A percentile compares a stretch with the other conserved stretches of the same genome.
These are phyloP conservation scores for Tricholoma flavovirens DNA, from an alignment of 768 basidiomycete genomes.

Conservation along the genomic window DNA sequence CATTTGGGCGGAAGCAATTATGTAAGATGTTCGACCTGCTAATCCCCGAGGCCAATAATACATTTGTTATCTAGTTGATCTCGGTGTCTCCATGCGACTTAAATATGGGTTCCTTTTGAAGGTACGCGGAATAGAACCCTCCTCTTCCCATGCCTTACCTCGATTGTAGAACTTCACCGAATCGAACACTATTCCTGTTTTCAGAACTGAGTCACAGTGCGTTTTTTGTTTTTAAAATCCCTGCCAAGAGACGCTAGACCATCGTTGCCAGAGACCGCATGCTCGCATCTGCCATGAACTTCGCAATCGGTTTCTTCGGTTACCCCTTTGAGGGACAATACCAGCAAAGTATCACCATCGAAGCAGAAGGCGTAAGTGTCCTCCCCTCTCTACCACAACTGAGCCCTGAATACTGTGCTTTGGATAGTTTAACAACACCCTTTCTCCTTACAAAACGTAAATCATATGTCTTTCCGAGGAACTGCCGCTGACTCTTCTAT, in stretches of 20 bases:
- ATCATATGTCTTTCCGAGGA: background rate
- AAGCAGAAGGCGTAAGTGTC: conserved; percentile 46
- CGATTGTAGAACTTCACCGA: conserved; percentile 49
- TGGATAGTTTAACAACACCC: conserved; percentile 71
- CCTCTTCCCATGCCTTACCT: background rate
- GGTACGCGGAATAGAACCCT: conserved; percentile 22
- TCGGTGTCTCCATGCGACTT: conserved; percentile 66
- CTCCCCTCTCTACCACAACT: background rate
- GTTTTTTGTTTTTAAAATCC: conserved; percentile 11
- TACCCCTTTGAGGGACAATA: conserved; percentile 69
- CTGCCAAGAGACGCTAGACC: background rate
- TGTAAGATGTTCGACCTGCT: conserved; percentile 38
- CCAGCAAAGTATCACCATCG: conserved; percentile 73
- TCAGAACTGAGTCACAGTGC: conserved; percentile 73
- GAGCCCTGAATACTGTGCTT: background rate
- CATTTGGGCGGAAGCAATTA: conserved; percentile 83
- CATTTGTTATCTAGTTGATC: conserved; percentile 36
- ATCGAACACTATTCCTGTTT: conserved; percentile 62
- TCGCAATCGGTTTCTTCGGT: conserved; percentile 72
- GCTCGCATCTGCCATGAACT: conserved; percentile 58
- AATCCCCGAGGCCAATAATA: background rate
- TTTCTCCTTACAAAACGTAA: conserved; percentile 79
- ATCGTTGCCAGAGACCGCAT: conserved; percentile 59
- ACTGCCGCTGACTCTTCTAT: background rate
- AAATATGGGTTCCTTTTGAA: conserved; percentile 78